Base-by-base conservation (phyloP, 2,329 filamentous ascomycete genomes). In the Clonostachys sp. region DNA sequence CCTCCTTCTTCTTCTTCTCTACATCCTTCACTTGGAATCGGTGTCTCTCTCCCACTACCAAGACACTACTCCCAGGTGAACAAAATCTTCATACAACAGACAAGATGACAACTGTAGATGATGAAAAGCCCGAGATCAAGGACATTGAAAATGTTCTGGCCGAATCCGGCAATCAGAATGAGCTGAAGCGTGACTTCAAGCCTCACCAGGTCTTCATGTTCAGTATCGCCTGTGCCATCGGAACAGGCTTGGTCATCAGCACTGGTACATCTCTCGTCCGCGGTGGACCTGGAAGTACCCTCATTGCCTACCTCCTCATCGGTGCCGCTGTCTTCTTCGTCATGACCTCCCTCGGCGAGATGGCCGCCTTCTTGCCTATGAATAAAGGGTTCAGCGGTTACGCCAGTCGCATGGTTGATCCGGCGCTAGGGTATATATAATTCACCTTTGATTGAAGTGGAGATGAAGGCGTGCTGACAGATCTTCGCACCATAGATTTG, bases 251-350 rank as follows among this genome's bases (percentile, higher is more conserved):
- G 33, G 75, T 81, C 49, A 67, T 81, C 34, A 75, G 77, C 13
- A 74, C 76, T 0, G 74, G 76, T 4, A 71, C 68, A 17, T 67
- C 71, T 2, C 63, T 81, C 33, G 63, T 68, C 2, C 73, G 66
- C 5, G 72, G 73, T 42, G 78, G 78, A 2, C 69, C 68, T 4
- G 68, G 57, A 0, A 60, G 62, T 9, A 54, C 70, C 3, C 51
- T 73, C 1, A 64, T 73, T 43, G 64, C 63, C 6, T 73, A 72
- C 46, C 42, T 63, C n/a, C 38, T 77, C 57, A 54, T 77, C 55
- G 71, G 66, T 47, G 57, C 72, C 6, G 70, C 80, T 42, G 74
- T 82, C 33, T 81, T 72, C 61, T 74, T 73, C n/a, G 75, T 81
- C 57, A 82, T 82, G 72, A 65, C 66, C 14, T 61, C 61, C 8